phyloP scores from a whole-genome alignment of 1,284 basidiomycete genomes.

The Cryptococcus sp. region DNA sequence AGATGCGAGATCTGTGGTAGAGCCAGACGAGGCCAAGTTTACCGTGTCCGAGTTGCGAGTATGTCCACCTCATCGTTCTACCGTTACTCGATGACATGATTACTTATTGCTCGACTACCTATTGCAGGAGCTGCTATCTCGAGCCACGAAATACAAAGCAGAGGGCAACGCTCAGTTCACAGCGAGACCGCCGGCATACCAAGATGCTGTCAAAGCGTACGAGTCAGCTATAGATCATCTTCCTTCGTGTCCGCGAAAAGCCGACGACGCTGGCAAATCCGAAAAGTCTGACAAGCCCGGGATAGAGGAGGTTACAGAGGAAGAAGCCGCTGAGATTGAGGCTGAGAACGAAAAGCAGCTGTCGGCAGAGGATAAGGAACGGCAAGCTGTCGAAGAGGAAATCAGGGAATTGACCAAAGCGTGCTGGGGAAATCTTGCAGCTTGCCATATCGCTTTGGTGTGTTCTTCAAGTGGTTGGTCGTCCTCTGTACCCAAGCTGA shows the following conservation, averaged over 20 bases:
- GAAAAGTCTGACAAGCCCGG: slow-evolving; percentile 13
- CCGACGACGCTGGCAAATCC: neutral
- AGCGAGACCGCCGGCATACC: slow-evolving; percentile 28
- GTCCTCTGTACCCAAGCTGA: too few relatives aligned
- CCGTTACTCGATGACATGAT: neutral
- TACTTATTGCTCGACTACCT: too few relatives aligned
- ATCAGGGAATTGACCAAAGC: slow-evolving; percentile 41
- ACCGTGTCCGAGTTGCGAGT: slow-evolving; percentile 31
- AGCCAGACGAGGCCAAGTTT: slow-evolving; percentile 24
- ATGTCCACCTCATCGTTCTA: slow-evolving; percentile 1
- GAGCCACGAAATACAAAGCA: slow-evolving; percentile 31
- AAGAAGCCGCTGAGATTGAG: slow-evolving; percentile 42
- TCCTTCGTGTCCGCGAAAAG: slow-evolving; percentile 14
- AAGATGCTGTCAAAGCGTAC: slow-evolving; percentile 37
- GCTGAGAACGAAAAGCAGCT: slow-evolving; percentile 7
- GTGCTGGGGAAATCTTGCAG: slow-evolving; percentile 48
- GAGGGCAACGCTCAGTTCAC: slow-evolving; percentile 45
- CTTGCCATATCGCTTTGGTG: slow-evolving; percentile 38
- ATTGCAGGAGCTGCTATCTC: slow-evolving; percentile 27
- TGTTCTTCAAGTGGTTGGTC: slow-evolving; percentile 3
- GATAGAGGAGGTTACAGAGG: slow-evolving; percentile 47
- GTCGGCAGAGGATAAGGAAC: slow-evolving; percentile 18
- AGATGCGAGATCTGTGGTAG: slow-evolving; percentile 20
- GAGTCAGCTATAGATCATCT: slow-evolving; percentile 33
- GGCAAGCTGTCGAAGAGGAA: slow-evolving; percentile 24